Base-by-base conservation (phyloP, 1,139 yeast species). In the Geotrichum bryndzae region DNA sequence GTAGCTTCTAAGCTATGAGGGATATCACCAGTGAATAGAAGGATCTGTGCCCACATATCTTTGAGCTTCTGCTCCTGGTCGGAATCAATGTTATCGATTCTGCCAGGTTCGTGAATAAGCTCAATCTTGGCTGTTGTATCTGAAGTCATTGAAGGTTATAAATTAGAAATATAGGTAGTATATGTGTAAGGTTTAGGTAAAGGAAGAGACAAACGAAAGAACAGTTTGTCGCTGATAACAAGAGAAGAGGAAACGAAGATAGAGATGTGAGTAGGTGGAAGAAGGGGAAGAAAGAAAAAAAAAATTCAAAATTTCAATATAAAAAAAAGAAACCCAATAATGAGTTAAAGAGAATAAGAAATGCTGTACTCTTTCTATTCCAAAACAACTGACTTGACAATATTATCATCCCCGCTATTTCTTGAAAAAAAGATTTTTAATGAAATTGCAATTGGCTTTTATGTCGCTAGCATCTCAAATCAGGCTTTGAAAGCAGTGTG, bases 31-130 rank as follows among this genome's bases (percentile, higher is more conserved):
- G 85, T 80, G 61, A 79, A 83, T 62, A 81, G 82, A 64, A 89
- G 75, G 56, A 87, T 70, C 65, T 84, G 82, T 51, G 88, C 84
- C 94, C 95, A 88, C 58, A 85, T 80, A 70, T 88, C 92, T 74
- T 90, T 90, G 68, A 90, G 79, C 51, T 79, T 79, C 61, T 80
- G 76, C 69, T 88, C 95, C 74, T 89, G 87, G 51, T 83, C 85
- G 1, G 79, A 74, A 13, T 85, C 81, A 56, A 90, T 76, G 33
- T 84, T 81, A 65, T 82, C 84, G 57, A 84, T 79, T 67, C 88
- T 81, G 11, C 92, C 92, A 8, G 62, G 62, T 33, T 57, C 60
- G 35, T 53, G 55, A 22, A 57, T 57, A 11, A 60, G 48, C 22
- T 53, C 31, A 15, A 57, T 38, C n/a, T 51, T 57, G 13, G 52